Percentiles rank a stretch among this genome's conserved stretches.
Evolutionary conservation across 495 filamentous ascomycete species (phyloP).

Genomic region (Podospora comata): DNA sequence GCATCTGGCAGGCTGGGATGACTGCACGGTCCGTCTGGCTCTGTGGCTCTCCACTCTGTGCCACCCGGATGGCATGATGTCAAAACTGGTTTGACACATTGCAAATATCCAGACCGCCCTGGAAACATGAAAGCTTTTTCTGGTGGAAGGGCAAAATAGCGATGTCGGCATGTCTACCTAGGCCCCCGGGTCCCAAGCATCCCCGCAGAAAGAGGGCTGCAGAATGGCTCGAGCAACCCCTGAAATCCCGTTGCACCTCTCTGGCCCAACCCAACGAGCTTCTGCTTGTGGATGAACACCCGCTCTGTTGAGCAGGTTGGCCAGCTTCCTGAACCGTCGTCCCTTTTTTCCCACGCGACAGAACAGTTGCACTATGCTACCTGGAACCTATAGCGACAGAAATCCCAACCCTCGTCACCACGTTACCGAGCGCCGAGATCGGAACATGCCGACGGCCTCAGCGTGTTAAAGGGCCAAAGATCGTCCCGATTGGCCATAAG

Average conservation of each 20-base stretch:
- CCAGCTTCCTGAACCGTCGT: slow-evolving; percentile 33
- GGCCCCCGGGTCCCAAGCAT: background rate
- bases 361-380: background rate
- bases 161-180: slow-evolving; percentile 10
- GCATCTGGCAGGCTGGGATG: slow-evolving; percentile 15
- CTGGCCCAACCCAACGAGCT: slow-evolving; percentile 14
- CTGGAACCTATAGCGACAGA: slow-evolving; percentile 7
- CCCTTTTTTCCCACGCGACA: background rate
- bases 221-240: background rate
- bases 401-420: slow-evolving; percentile 1
- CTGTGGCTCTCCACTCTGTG: slow-evolving; percentile 16
- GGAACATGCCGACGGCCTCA: slow-evolving; percentile 28
- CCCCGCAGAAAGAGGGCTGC: slow-evolving; percentile 15
- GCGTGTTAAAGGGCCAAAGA: slow-evolving; percentile 11
- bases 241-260: slow-evolving; percentile 10
- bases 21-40: slow-evolving; percentile 16
- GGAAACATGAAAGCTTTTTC: background rate
- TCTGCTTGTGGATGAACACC: slow-evolving; percentile 20
- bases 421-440: slow-evolving; percentile 25
- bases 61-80: slow-evolving; percentile 1
- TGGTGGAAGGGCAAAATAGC: background rate
- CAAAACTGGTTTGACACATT: background rate
- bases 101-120: slow-evolving; percentile 4
- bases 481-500: slow-evolving; percentile 28
- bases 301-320: slow-evolving; percentile 9